Evolutionary conservation across 2,329 filamentous ascomycete species (phyloP).

Genomic region (Thermoascus crustaceus): DNA sequence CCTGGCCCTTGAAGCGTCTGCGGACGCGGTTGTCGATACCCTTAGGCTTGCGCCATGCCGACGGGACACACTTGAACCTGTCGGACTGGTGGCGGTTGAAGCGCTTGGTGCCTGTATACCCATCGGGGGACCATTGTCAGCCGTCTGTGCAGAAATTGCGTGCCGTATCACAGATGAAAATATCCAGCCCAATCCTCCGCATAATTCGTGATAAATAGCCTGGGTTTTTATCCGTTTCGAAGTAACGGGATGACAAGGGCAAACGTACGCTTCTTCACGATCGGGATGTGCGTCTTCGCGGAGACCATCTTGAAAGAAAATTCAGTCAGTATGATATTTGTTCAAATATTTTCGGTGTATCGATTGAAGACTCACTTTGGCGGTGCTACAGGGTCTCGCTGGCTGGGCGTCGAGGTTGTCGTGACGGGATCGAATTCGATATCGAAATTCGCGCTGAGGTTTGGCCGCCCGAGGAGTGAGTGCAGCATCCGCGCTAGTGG

Average conservation of each 20-base stretch:
- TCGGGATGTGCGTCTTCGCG: conserved; percentile 98
- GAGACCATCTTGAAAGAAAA: conserved; percentile 66
- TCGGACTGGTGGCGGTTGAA: conserved; percentile 98
- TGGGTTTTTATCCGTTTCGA: background rate
- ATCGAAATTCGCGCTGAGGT: conserved; percentile 33
- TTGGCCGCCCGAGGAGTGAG: conserved; percentile 22
- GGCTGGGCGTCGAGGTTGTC: conserved; percentile 36
- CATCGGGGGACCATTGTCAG: conserved; percentile 30
- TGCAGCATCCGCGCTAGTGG: conserved; percentile 27
- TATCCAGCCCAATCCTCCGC: background rate
- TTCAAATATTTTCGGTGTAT: conserved; percentile 2
- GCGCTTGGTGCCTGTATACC: conserved; percentile 78
- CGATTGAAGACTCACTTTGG: conserved; percentile 31
- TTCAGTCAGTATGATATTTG: conserved; percentile 5
- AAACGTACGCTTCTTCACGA: conserved; percentile 99
- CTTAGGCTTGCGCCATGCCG: conserved; percentile 99
- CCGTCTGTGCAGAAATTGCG: conserved; percentile 32
- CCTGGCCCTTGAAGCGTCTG: conserved; percentile 92
- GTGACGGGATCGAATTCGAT: conserved; percentile 30
- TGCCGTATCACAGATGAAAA: conserved; percentile 1
- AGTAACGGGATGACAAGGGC: conserved; percentile 8
- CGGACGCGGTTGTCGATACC: conserved; percentile 99
- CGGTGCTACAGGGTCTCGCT: conserved; percentile 36
- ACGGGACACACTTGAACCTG: conserved; percentile 83
- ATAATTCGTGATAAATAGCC: background rate